A percentile compares a stretch with the other conserved stretches of the same genome.
These are phyloP conservation scores for Eucalyptus erythrocorys DNA, from an alignment of 345 rosid genomes.

Conservation along the genomic window DNA sequence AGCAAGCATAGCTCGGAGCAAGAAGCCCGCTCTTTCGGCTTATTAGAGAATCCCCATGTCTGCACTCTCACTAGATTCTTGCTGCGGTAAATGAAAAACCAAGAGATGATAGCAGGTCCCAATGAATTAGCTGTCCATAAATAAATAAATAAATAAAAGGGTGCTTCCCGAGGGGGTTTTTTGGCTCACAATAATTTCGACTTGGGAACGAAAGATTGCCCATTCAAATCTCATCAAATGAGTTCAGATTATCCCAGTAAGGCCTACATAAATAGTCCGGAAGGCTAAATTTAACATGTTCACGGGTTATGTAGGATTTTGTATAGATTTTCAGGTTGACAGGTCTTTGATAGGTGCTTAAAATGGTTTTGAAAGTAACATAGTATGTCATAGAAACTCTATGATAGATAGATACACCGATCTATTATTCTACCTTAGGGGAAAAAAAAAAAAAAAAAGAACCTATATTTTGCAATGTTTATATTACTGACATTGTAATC, in stretches of 20 bases:
- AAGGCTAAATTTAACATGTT: neutral
- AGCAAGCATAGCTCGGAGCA: neutral
- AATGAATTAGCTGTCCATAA: neutral
- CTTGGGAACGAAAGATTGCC: neutral
- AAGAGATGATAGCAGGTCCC: neutral
- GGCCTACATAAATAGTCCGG: neutral
- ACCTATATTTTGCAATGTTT: too few relatives aligned
- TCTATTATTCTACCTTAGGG: too few relatives aligned
- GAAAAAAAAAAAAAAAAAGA: too few relatives aligned
- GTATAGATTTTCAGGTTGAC: accelerated
- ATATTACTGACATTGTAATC: too few relatives aligned
- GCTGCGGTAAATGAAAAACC: neutral
- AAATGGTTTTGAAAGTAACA: too few relatives aligned
- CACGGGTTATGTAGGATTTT: neutral
- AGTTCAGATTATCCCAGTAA: neutral
- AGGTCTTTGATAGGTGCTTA: neutral
- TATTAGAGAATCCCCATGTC: neutral
- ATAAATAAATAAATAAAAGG: too few relatives aligned
- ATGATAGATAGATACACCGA: too few relatives aligned
- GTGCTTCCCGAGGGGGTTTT: neutral
- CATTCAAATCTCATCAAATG: neutral
- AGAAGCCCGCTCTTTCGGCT: neutral
- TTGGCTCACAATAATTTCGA: accelerated
- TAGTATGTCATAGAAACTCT: accelerated
- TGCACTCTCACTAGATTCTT: neutral